Evolutionary conservation across 352 stramenopile species (phyloP).

Genomic region (Phytophthora agathidicida): DNA sequence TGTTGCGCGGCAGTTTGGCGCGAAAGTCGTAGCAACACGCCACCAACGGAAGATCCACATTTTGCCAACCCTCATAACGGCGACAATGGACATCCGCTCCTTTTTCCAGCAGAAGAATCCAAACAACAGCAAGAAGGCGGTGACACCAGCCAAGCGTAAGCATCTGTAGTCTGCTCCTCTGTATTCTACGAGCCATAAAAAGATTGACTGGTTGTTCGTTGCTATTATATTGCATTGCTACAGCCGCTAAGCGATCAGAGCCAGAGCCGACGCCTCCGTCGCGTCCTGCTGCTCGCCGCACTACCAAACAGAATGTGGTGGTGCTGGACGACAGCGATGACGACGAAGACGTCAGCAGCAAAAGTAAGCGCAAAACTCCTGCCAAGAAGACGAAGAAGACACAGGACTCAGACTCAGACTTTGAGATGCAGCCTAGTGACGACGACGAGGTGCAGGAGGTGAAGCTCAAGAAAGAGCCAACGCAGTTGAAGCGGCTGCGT

Average conservation of each 20-base stretch:
- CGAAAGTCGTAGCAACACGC: slow-evolving; percentile 17
- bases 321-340: slow-evolving; percentile 67
- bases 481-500: slow-evolving; percentile 15
- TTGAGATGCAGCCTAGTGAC: slow-evolving; percentile 38
- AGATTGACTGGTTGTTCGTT: slow-evolving; percentile 3
- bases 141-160: slow-evolving; percentile 36
- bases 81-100: slow-evolving; percentile 80
- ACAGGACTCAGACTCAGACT: slow-evolving; percentile 45
- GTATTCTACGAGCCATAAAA: neutral
- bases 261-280: slow-evolving; percentile 37
- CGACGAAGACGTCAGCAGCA: slow-evolving; percentile 31
- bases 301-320: slow-evolving; percentile 51
- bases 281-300: slow-evolving; percentile 18
- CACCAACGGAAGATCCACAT: slow-evolving; percentile 31
- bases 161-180: neutral
- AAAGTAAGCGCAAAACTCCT: slow-evolving; percentile 28
- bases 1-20: slow-evolving; percentile 20
- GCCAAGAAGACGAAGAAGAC: slow-evolving; percentile 30
- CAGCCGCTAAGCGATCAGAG: slow-evolving; percentile 29
- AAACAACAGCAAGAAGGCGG: slow-evolving; percentile 31
- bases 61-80: slow-evolving; percentile 3
- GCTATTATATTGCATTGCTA: slow-evolving; percentile 1
- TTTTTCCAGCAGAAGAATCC: slow-evolving; percentile 76
- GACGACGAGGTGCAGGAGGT: slow-evolving; percentile 19
- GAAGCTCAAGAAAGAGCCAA: slow-evolving; percentile 19